Evolutionary conservation across 441 rosid species (phyloP).

Genomic region (Monsonia emarginata): DNA sequence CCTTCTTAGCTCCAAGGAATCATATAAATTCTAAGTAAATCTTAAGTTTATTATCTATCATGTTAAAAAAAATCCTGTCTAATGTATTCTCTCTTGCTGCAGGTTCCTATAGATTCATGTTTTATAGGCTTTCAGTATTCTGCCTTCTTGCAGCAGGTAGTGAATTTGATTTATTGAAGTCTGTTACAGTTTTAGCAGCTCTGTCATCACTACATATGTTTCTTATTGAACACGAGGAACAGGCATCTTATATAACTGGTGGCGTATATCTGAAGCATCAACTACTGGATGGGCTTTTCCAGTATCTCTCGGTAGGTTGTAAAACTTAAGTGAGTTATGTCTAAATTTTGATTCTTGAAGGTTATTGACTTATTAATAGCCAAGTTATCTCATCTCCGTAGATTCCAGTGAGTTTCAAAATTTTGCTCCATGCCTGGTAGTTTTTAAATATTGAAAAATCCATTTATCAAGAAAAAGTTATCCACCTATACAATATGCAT

Average conservation of each 20-base stretch:
- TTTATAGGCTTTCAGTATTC: slow-evolving; percentile 77
- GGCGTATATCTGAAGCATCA: slow-evolving; percentile 88
- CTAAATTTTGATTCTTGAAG: background rate
- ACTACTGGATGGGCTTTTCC: slow-evolving; percentile 78
- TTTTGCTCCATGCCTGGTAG: background rate
- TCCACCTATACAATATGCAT: too few species aligned
- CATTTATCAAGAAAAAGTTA: background rate
- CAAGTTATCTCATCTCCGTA: background rate
- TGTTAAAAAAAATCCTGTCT: background rate
- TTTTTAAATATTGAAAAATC: background rate
- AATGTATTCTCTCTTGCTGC: slow-evolving; percentile 17
- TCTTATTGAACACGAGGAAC: slow-evolving; percentile 19
- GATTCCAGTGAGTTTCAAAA: background rate
- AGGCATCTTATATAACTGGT: slow-evolving; percentile 91
- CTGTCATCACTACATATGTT: slow-evolving; percentile 16
- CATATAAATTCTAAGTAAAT: background rate
- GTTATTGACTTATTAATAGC: background rate
- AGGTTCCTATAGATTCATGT: slow-evolving; percentile 93
- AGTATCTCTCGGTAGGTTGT: slow-evolving; percentile 57
- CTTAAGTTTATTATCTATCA: background rate
- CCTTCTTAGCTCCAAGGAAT: background rate
- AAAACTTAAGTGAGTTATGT: slow-evolving; percentile 3
- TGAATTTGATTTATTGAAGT: background rate
- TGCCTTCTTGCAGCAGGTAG: slow-evolving; percentile 92
- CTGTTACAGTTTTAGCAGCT: slow-evolving; percentile 10